Base-by-base conservation (phyloP, 768 basidiomycete species). In the Scleroderma citrinum region DNA sequence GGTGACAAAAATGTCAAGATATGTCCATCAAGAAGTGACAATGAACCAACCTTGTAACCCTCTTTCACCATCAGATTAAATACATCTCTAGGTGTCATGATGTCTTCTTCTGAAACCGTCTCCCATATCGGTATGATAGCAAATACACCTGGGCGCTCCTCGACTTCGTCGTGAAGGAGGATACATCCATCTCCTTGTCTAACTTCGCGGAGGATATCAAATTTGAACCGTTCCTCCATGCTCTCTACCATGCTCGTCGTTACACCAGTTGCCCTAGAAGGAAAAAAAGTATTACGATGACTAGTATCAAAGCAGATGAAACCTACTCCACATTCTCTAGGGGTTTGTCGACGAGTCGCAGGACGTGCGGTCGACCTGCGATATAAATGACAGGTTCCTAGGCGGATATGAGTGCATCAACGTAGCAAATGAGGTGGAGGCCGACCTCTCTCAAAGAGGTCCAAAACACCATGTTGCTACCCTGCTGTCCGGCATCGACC, bases 51-150 rank as follows among this genome's bases (percentile, higher is more conserved):
- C 67, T 78, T 81, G 60, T 82, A 92, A 0, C 91, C 91, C 53
- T 93, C 88, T 50, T 75, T 75, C 14, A 70, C 74, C 64, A 92
- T 81, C n/a, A 80, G 69, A 47, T 85, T 69, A 59, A 89, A 90
- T 1, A 87, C 87, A 50, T 92, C 89, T 56, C 85, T 70, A 3
- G 92, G 90, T 0, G 92, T 95, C 76, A 93, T 79, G 53, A 94
- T 89, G 39, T 94, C 91, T 21, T 75, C 74, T 50, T 87, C 83
- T 2, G 76, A 71, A 3, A 95, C 84, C 2, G 80, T 82, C 68
- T 97, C 94, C 95, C 94, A 99, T 42, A 93, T 82, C 1, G 96
- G 94, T 32, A 96, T 85, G 55, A 99, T 88, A 10, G 85, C 77
- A 67, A 92, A 98, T 1, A 81, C 76, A 2, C 94, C 94, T 1